Conservation (phyloP, 176 grass and related monocot species). For the Metroxylon sagu region DNA sequence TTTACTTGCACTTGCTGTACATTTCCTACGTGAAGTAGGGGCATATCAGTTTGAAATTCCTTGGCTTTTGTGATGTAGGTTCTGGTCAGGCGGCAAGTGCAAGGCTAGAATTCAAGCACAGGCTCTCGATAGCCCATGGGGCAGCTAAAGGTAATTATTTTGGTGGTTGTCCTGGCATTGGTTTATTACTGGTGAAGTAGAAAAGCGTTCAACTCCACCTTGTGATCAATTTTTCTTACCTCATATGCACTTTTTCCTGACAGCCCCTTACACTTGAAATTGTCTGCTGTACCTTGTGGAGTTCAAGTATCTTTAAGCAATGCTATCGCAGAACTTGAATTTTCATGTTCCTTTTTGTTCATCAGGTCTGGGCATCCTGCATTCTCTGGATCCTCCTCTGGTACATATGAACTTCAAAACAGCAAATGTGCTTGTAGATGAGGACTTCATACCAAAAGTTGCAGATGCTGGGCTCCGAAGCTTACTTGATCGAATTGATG, state of each 20-base stretch:
- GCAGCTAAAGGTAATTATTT: slow-evolving; percentile 67
- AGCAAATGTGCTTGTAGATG: slow-evolving; percentile 83
- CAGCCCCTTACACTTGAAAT: not conserved
- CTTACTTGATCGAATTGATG: slow-evolving; percentile 54
- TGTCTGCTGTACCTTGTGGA: not conserved
- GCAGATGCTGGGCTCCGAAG: slow-evolving; percentile 2
- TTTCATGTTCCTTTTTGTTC: slow-evolving; percentile 19
- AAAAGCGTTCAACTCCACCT: not conserved
- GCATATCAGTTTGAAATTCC: no score
- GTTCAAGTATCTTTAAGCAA: slow-evolving; percentile 5
- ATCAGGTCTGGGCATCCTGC: slow-evolving; percentile 65
- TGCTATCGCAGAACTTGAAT: no score
- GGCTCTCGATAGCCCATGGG: slow-evolving; percentile 85
- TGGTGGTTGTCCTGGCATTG: not conserved
- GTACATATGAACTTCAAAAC: slow-evolving; percentile 95
- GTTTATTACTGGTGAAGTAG: slow-evolving; percentile 8
- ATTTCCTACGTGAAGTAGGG: not conserved
- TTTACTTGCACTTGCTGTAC: slow-evolving; percentile 5
- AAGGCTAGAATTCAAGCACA: slow-evolving; percentile 91
- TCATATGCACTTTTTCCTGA: no score
- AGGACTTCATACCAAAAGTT: slow-evolving; percentile 72
- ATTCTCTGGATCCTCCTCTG: slow-evolving; percentile 70
- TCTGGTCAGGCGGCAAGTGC: slow-evolving; percentile 25
- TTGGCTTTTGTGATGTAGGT: slow-evolving; percentile 18
- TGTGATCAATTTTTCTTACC: not conserved